Conservation (phyloP, 176 grass and related monocot species). For the Dactylis glomerata region DNA sequence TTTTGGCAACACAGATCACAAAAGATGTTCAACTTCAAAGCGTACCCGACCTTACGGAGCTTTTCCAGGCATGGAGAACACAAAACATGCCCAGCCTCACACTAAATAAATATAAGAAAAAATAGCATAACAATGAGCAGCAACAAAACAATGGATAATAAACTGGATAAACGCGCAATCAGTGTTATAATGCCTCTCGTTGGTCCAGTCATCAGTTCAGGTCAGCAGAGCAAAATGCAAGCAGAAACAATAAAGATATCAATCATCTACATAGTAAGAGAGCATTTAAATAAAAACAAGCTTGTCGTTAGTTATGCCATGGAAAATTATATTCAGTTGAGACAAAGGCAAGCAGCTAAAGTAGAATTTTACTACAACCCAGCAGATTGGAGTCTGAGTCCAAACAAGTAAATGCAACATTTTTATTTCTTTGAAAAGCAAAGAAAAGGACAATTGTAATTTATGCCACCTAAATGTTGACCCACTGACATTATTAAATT, state of each 20-base stretch:
- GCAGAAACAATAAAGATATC: background rate
- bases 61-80: background rate
- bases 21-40: background rate
- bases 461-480: background rate
- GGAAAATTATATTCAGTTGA: background rate
- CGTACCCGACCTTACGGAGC: background rate
- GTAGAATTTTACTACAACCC: background rate
- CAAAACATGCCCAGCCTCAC: background rate
- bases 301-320: no score
- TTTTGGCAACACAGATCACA: background rate
- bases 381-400: background rate
- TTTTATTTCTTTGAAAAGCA: background rate
- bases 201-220: no score
- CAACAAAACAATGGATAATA: background rate
- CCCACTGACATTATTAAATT: background rate
- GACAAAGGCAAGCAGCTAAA: background rate
- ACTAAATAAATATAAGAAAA: slow-evolving; percentile 3
- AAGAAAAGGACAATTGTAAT: background rate
- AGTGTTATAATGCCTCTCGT: no score
- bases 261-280: background rate
- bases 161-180: background rate
- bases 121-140: background rate
- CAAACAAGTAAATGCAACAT: background rate
- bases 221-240: background rate
- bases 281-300: no score